Conservation (phyloP, 163 green algal species). For the Scenedesmus sp. region DNA sequence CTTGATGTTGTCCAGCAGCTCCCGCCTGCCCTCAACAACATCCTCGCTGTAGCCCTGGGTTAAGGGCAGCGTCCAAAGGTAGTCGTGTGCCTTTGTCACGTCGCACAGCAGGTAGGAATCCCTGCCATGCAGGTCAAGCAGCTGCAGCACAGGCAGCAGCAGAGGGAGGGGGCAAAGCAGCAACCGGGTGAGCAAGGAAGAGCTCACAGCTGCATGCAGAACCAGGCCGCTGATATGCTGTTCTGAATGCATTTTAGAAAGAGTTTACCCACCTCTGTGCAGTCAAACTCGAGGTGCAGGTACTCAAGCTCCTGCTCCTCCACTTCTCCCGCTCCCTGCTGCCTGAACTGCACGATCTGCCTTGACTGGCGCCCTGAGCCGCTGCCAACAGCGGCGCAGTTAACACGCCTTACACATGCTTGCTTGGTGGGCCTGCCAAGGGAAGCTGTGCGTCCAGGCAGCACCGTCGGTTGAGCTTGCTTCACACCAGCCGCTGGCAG, state of each 20-base stretch:
- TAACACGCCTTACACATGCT: not conserved
- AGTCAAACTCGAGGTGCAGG: conserved; percentile 38
- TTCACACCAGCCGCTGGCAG: not conserved
- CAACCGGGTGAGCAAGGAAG: not conserved
- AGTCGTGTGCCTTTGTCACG: conserved; percentile 43
- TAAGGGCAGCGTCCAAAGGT: not conserved
- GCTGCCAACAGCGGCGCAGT: not conserved
- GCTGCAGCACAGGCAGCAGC: conserved; percentile 21
- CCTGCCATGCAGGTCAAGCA: conserved; percentile 47
- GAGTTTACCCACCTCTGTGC: conserved; percentile 32
- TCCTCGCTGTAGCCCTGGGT: conserved; percentile 42
- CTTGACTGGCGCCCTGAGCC: not conserved
- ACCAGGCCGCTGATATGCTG: not conserved
- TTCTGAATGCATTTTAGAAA: too few relatives aligned
- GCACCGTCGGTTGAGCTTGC: conserved; percentile 6
- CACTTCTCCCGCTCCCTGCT: conserved; percentile 28
- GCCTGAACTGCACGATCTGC: conserved; percentile 35
- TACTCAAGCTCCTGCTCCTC: conserved; percentile 46
- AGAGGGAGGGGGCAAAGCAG: not conserved
- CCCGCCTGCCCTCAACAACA: conserved; percentile 30
- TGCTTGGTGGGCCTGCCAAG: not conserved
- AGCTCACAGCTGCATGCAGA: not conserved
- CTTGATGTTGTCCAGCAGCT: conserved; percentile 49
- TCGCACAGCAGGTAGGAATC: conserved; percentile 54
- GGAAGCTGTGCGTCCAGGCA: not conserved